Base-by-base conservation (phyloP, 768 basidiomycete species). In the Mycena galopus region DNA sequence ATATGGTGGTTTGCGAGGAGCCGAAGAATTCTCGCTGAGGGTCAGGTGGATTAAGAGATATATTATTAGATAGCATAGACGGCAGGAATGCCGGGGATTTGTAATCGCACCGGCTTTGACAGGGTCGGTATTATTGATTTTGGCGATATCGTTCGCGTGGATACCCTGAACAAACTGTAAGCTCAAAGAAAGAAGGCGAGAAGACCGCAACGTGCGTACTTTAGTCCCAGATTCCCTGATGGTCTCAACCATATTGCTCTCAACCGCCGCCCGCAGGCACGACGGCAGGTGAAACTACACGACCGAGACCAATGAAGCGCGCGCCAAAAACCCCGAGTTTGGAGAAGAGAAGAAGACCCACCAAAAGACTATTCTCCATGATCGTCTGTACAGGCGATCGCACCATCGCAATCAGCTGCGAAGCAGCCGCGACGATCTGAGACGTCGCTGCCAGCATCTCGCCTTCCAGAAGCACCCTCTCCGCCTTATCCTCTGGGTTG, bases 121-220 rank as follows among this genome's bases (percentile, higher is more conserved):
- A 2, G 79, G 70, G 58, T 86, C 79, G 25, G 82, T 72, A 6
- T 76, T 74, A 58, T 78, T 80, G 25, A 78, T 80, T 27, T 73
- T 77, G 16, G 81, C 83, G 44, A 86, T 85, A 8, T 84, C 82
- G 9, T 78, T 69, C n/a, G 81, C 77, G 39, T 86, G 85, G 27
- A 84, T 65, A 0, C 84, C 84, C 83, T 83, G 68, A 2, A 7
- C 21, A 33, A 9, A 55, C 30, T 58, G 17, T 32, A 6, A 57
- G 37, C 9, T 21, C 25, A n/a, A 21, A 58, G 16, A 47, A 39
- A 56, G 2, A n/a, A 2, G 37, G 44, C 23, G 25, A 8, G 30
- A 39, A 7, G 2, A 59, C 63, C 59, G n/a, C 19, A 51, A 12
- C 33, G 16, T 23, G n/a, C 33, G 16, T 23, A 82, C 82, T 42